phyloP scores from a whole-genome alignment of 495 filamentous ascomycete species.

The Aspergillus saccharolyticus region DNA sequence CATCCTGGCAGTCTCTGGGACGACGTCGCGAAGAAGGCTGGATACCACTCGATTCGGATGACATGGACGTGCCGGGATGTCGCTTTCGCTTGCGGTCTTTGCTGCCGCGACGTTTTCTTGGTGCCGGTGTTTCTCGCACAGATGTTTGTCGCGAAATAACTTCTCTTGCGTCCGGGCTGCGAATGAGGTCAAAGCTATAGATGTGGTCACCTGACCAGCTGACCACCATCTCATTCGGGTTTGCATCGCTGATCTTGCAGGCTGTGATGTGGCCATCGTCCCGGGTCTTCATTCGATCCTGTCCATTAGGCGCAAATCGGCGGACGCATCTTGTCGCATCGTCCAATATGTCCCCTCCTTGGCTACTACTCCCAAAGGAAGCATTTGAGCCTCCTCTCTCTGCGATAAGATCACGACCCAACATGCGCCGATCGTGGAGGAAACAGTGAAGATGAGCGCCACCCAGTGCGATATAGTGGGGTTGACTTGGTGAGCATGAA shows the following conservation, averaged over 20 bases:
- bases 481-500: conserved; percentile 66
- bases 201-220: conserved; percentile 75
- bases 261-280: conserved; percentile 68
- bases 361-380: conserved; percentile 29
- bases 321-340: conserved; percentile 65
- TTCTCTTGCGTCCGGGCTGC: conserved; percentile 54
- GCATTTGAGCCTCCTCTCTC: conserved; percentile 48
- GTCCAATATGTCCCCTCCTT: conserved; percentile 55
- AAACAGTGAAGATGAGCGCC: conserved; percentile 71
- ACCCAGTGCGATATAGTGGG: conserved; percentile 72
- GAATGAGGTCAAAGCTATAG: conserved; percentile 67
- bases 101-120: conserved; percentile 30
- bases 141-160: conserved; percentile 14
- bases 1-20: conserved; percentile 26
- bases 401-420: conserved; percentile 52
- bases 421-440: conserved; percentile 70
- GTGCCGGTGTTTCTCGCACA: conserved; percentile 13
- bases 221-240: conserved; percentile 68
- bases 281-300: conserved; percentile 44
- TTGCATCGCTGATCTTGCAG: conserved; percentile 73
- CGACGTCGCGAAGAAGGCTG: conserved; percentile 41
- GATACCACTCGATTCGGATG: conserved; percentile 39
- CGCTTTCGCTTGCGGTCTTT: conserved; percentile 55
- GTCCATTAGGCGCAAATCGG: conserved; percentile 61
- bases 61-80: conserved; percentile 38